Base-by-base conservation (phyloP, 768 basidiomycete species). In the Rhodosporidiobolus odoratus region DNA sequence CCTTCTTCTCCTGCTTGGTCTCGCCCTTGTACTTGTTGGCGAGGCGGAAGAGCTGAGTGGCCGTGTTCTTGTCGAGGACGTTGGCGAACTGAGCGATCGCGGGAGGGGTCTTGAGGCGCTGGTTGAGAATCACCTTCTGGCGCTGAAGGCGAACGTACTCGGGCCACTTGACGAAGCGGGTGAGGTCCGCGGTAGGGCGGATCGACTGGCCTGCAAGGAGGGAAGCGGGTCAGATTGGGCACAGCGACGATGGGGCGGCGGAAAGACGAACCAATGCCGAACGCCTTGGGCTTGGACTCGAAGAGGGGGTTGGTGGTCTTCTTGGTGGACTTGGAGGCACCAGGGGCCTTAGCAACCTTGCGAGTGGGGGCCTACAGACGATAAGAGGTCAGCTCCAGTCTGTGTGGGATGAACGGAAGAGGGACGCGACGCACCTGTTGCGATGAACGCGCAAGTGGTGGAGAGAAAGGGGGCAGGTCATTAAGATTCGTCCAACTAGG, bases 141-240 rank as follows among this genome's bases (percentile, higher is more conserved):
- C 95, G 88, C 80, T 98, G 95, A 56, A 98, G 89, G 79, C 93
- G 91, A 76, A 98, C 87, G 79, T 98, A 98, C 83, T 94, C 92
- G 76, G 95, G 95, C 95, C 95, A 99, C 82, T 96, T 97, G 83
- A 97, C 91, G 83, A 97, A 97, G 80, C 94, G 91, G 68, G 91
- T 95, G 75, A 97, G 82, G 82, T 98, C 95, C 65, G 86, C 86
- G 80, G 85, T 85, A 78, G 89, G 94, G 77, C 89, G 90, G 77
- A 97, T 86, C 82, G 95, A 91, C 83, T 94, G 92, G 78, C 95
- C 95, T 95, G 75, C 15, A 43, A 2, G 23, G 32, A 32, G 1
- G n/a, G 12, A 0, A 67, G 27, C n/a, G 12, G 32, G 35, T 32
- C 32, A 38, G 47, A n/a, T 32, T 15, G 53, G 1, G n/a, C 2